A percentile compares a stretch with the other conserved stretches of the same genome.
Evolutionary conservation across 2,329 filamentous ascomycete genomes (phyloP).

Genomic region (Neonectria hederae): DNA sequence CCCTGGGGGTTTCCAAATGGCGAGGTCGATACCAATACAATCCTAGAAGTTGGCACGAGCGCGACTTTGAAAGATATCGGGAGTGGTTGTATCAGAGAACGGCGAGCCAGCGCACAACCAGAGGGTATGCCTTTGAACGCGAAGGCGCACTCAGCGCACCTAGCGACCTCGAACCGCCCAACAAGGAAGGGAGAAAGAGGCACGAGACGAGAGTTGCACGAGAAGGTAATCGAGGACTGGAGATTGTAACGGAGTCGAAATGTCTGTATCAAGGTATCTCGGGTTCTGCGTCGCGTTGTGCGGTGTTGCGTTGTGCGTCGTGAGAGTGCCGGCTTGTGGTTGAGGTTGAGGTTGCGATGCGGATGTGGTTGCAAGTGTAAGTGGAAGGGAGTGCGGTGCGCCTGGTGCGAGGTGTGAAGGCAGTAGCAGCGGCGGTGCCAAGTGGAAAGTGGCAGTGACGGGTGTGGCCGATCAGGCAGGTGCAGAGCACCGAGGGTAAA

Average conservation of each 20-base stretch:
- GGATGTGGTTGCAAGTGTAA: constrained; percentile 19
- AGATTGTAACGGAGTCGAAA: constrained; percentile 2
- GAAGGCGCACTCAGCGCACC: constrained; percentile 13
- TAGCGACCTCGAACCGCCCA: constrained; percentile 13
- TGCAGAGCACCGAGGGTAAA: constrained; percentile 27
- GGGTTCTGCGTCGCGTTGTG: constrained; percentile 19
- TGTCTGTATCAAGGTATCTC: constrained; percentile 6
- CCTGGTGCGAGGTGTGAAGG: constrained; percentile 32
- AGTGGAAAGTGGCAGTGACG: not conserved
- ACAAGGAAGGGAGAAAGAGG: not conserved
- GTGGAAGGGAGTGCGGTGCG: constrained; percentile 23
- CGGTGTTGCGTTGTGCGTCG: constrained; percentile 26
- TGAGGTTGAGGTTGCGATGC: constrained; percentile 19
- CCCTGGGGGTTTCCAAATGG: constrained; percentile 25
- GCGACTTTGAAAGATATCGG: constrained; percentile 12
- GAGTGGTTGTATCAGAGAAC: constrained; percentile 39
- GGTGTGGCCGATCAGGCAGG: constrained; percentile 28
- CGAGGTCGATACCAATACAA: constrained; percentile 29
- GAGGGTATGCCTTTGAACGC: constrained; percentile 14
- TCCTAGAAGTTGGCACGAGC: constrained; percentile 23
- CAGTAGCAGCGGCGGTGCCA: constrained; percentile 2
- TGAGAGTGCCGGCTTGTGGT: constrained; percentile 16
- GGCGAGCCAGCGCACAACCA: constrained; percentile 3
- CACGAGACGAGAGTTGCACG: constrained; percentile 21
- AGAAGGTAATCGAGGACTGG: constrained; percentile 3